Conservation (phyloP, 2,329 filamentous ascomycete genomes). For the Alternaria tenuissima region DNA sequence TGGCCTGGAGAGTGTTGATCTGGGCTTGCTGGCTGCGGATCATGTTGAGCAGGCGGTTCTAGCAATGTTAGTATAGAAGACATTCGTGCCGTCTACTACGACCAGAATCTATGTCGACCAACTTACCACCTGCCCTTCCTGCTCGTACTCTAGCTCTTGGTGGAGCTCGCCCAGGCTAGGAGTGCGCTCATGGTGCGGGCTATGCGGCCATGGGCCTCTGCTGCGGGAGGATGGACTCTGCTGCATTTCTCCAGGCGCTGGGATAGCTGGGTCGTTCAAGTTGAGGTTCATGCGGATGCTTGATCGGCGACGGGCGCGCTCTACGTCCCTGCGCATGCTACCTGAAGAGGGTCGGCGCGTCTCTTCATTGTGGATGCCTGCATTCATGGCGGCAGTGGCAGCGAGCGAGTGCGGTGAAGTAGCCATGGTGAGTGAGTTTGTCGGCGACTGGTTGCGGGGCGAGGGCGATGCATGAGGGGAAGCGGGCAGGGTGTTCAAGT, state of each 20-base stretch:
- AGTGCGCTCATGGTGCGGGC: slow-evolving; percentile 70
- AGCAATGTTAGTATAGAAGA: not conserved
- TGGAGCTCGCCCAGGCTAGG: slow-evolving; percentile 80
- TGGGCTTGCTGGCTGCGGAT: slow-evolving; percentile 79
- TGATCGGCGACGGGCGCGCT: slow-evolving; percentile 68
- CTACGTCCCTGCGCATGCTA: slow-evolving; percentile 55
- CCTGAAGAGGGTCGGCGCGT: slow-evolving; percentile 58
- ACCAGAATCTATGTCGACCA: too few species aligned
- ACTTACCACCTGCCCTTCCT: slow-evolving; percentile 77
- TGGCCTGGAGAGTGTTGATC: slow-evolving; percentile 64
- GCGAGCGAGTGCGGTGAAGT: slow-evolving; percentile 75
- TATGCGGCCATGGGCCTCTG: slow-evolving; percentile 51
- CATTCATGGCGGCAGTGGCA: slow-evolving; percentile 79
- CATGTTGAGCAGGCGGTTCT: slow-evolving; percentile 80
- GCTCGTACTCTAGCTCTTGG: slow-evolving; percentile 80
- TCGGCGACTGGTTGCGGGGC: slow-evolving; percentile 37
- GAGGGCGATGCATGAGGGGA: slow-evolving; percentile 54
- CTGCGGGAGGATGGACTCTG: slow-evolving; percentile 50
- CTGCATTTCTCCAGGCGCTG: slow-evolving; percentile 74
- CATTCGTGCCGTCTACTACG: too few species aligned
- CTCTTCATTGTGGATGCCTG: slow-evolving; percentile 73
- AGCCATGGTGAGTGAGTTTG: slow-evolving; percentile 57
- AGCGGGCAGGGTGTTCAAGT: slow-evolving; percentile 67
- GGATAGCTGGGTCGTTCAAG: slow-evolving; percentile 73
- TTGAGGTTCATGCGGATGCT: slow-evolving; percentile 77